Percentiles rank a stretch among this genome's conserved stretches.
Evolutionary conservation across 2,329 filamentous ascomycete species (phyloP).

Genomic region (Cladophialophora immunda): DNA sequence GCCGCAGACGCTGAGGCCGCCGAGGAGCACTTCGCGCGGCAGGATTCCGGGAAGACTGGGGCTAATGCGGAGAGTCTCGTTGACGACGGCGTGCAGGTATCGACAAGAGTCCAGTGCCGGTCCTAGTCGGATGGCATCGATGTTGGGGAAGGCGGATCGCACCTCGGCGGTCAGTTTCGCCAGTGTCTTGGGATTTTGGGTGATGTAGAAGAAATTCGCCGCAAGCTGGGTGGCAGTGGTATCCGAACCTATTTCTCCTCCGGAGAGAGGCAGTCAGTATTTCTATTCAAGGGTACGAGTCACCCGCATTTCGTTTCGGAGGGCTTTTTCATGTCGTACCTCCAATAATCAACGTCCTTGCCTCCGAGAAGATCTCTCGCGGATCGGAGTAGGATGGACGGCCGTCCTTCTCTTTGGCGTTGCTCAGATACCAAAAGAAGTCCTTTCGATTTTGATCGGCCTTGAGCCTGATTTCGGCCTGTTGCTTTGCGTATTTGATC

Average conservation of each 20-base stretch:
- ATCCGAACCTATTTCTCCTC: background rate
- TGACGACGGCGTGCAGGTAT: constrained; percentile 54
- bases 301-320: too few species aligned
- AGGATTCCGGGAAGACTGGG: constrained; percentile 43
- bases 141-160: constrained; percentile 44
- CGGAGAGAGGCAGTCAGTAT: too few species aligned
- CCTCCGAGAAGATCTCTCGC: constrained; percentile 15
- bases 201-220: constrained; percentile 48
- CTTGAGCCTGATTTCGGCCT: constrained; percentile 3
- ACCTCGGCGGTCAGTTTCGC: constrained; percentile 45
- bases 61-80: constrained; percentile 52
- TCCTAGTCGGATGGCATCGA: constrained; percentile 50
- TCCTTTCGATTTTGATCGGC: constrained; percentile 11
- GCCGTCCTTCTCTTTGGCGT: constrained; percentile 16
- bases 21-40: constrained; percentile 44
- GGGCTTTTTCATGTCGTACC: background rate
- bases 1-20: constrained; percentile 44
- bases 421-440: constrained; percentile 18
- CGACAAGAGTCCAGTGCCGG: constrained; percentile 46
- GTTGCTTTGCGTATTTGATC: constrained; percentile 11
- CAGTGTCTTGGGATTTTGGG: constrained; percentile 44
- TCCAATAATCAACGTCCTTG: constrained; percentile 13
- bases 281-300: too few species aligned
- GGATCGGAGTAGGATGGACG: constrained; percentile 14
- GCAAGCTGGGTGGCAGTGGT: constrained; percentile 44